Conservation (phyloP, 2,329 filamentous ascomycete genomes). For the Sphaceloma murrayae region DNA sequence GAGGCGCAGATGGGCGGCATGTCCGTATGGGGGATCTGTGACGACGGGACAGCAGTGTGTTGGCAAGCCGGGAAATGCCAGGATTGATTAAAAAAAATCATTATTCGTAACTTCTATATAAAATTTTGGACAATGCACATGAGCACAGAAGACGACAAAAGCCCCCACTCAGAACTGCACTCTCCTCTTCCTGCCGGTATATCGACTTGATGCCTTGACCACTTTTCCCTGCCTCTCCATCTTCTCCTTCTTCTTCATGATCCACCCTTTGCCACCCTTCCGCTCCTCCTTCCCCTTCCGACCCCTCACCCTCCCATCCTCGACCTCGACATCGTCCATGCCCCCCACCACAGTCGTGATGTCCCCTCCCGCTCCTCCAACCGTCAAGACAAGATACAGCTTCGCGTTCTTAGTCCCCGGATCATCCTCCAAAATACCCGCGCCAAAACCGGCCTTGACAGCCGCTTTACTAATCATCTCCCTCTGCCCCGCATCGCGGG, state of each 20-base stretch:
- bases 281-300: constrained; percentile 44
- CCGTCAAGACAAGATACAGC: constrained; percentile 88
- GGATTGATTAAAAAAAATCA: constrained; percentile 3
- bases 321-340: constrained; percentile 73
- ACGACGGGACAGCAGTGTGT: constrained; percentile 35
- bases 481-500: constrained; percentile 85
- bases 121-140: too few species aligned
- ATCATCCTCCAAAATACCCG: constrained; percentile 89
- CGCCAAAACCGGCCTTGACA: constrained; percentile 88
- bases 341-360: constrained; percentile 84
- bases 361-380: constrained; percentile 56
- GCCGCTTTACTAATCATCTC: constrained; percentile 87
- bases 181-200: constrained; percentile 56
- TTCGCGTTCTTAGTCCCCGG: constrained; percentile 94
- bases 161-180: constrained; percentile 70
- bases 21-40: constrained; percentile 45
- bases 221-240: constrained; percentile 93
- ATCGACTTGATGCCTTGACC: constrained; percentile 62
- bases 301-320: constrained; percentile 54
- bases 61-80: constrained; percentile 35
- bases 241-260: constrained; percentile 79
- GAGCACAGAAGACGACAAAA: too few species aligned
- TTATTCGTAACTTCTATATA: constrained; percentile 11
- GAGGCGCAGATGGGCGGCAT: constrained; percentile 43
- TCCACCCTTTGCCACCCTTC: constrained; percentile 82